A percentile compares a stretch with the other conserved stretches of the same genome.
Conservation (phyloP, 1,139 yeast species). For the Saccharomyces hybrid region DNA sequence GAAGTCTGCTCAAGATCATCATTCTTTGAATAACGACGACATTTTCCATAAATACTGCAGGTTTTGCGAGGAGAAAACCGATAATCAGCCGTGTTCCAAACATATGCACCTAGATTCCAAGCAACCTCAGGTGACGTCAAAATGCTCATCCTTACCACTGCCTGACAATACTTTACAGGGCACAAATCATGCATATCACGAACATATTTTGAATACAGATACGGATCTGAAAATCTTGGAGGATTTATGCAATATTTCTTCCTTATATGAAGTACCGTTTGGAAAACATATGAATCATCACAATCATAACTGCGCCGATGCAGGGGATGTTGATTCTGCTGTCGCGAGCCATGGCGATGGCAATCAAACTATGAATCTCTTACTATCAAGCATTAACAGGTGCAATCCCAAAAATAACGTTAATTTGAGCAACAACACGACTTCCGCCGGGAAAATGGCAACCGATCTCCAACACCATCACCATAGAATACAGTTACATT, state of each 20-base stretch:
- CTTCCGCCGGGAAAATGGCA: too few species aligned
- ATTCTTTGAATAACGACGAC: constrained; percentile 10
- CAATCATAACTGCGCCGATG: background rate
- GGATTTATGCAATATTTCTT: constrained; percentile 29
- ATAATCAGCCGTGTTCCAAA: background rate
- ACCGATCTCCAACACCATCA: constrained; percentile 31
- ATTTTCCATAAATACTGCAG: constrained; percentile 23
- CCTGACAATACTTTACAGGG: background rate
- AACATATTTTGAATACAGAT: constrained; percentile 17
- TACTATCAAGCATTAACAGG: background rate
- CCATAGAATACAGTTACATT: constrained; percentile 34
- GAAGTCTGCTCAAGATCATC: background rate
- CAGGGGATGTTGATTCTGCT: too few species aligned
- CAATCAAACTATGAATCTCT: background rate
- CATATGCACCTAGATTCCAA: background rate
- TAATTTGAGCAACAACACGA: background rate
- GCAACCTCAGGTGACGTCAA: background rate
- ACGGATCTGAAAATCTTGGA: constrained; percentile 26
- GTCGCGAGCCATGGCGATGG: background rate
- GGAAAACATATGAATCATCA: constrained; percentile 21
- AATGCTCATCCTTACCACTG: background rate
- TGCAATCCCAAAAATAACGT: background rate
- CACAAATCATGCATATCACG: background rate
- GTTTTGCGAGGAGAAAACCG: constrained; percentile 15
- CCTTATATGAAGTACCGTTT: constrained; percentile 29